Evolutionary conservation across 257 asterid species (phyloP), one percentile per base, ranked within the genome.

Genomic region (Rehmannia glutinosa): DNA sequence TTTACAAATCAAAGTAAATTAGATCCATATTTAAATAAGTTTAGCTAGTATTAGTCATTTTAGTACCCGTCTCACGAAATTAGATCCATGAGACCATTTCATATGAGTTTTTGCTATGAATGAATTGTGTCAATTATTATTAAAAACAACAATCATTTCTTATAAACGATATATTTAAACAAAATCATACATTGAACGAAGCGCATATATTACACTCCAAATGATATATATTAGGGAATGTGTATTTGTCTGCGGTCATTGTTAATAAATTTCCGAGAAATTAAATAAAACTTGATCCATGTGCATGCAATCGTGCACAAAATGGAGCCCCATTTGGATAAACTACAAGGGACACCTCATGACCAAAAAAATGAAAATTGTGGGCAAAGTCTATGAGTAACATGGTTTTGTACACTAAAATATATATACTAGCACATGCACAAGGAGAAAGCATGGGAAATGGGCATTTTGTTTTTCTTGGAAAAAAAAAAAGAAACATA

Each of bases 221-320:
- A n/a, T n/a, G n/a, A n/a, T n/a, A n/a, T n/a, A n/a, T n/a, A n/a
- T n/a, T n/a, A n/a, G n/a, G n/a, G 19, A 49, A 19, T 30, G 5
- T 49, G 56, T 49, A 27, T 49, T 49, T 49, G 56, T 49, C 56
- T 19, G 6, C 10, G 56, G n/a, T 27, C 56, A 49, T 27, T 49
- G 19, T 19, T 23, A 10, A 19, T 49, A 49, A 30, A 49, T 49
- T 49, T 46, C 25, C 9, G 10, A 46, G 54, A 13, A 17, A 25
- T n/a, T 1, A 46, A 46, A 46, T 17, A 46, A 46, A 17, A 17
- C 25, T 61, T 19, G 66, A 65, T 51, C 73, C 81, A 71, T 71
- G 81, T 76, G 81, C 68, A 66, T 61, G 70, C 61, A 76, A 61
- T 64, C 76, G 80, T 75, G 80, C 80, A 58, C 73, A 70, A 71